Base-by-base conservation (phyloP, 1,284 basidiomycete species). In the Rhodotorula sp. region DNA sequence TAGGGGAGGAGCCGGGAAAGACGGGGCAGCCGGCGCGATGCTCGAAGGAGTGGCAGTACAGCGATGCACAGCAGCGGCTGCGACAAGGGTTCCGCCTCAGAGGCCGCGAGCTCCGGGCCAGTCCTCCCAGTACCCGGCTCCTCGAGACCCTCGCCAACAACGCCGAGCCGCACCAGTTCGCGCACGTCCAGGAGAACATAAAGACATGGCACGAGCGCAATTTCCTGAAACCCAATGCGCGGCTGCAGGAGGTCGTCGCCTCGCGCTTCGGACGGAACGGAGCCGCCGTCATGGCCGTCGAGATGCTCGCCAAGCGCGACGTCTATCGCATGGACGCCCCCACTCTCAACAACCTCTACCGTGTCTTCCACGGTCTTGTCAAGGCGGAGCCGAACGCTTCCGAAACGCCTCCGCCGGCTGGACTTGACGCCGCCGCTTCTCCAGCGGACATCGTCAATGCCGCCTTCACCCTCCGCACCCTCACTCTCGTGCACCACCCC, bases 271-370 rank as follows among this genome's bases (percentile, higher is more conserved):
- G n/a, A 15, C 15, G 32, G 22, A 32, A 30, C 39, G 53, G 55
- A 46, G 15, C n/a, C 22, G 59, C 60, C 27, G 32, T 27, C 32
- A 46, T 29, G 27, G 61, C 27, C 13, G 56, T 67, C 53, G 34
- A 54, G n/a, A 47, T 70, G 5, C 34, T 70, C 27, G 46, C 52
- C 0, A 47, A 66, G 58, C 52, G 68, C 9, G 29, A 59, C 27
- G 24, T 19, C 32, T 70, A 61, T 49, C 61, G 64, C 46, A 48
- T 58, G 24, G 64, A 70, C 39, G 44, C 64, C 22, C 64, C 64
- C 0, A 24, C 20, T 4, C 39, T 57, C 24, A 19, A 66, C 15
- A 4, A 22, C 4, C 44, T 66, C 19, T 67, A 70, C 58, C 53
- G 53, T n/a, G 44, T 70, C 52, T 67, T 70, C 49, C 11, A n/a